Conservation (phyloP, 2,329 filamentous ascomycete genomes). For the Xylaria sp. region DNA sequence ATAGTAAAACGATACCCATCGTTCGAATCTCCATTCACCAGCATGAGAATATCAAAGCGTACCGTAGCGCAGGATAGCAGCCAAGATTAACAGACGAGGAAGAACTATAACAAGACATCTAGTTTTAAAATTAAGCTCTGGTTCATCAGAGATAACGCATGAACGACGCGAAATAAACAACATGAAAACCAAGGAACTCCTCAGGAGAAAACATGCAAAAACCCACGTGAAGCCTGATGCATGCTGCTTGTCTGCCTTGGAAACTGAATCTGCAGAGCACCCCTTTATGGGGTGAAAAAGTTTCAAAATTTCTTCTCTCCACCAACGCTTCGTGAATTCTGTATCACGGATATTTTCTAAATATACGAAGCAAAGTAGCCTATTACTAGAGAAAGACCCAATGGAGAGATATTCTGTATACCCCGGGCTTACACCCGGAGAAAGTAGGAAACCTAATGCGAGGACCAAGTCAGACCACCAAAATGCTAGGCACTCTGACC, state of each 20-base stretch:
- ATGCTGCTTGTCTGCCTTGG: background rate
- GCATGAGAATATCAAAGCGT: constrained; percentile 3
- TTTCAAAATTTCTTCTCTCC: background rate
- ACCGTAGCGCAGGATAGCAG: background rate
- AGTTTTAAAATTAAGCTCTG: background rate
- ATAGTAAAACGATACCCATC: background rate
- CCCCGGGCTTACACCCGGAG: background rate
- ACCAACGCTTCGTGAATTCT: too few species aligned
- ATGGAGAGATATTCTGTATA: background rate
- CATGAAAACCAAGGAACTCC: background rate
- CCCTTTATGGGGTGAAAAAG: background rate
- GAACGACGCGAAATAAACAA: background rate
- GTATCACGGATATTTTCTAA: background rate
- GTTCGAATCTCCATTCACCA: background rate
- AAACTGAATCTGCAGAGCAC: background rate
- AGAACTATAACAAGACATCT: background rate
- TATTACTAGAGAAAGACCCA: too few species aligned
- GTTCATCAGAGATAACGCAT: background rate
- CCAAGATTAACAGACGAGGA: background rate
- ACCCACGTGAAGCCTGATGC: background rate
- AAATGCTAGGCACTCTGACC: background rate
- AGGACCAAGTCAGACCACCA: constrained; percentile 1
- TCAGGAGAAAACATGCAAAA: background rate
- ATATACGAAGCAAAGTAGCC: background rate
- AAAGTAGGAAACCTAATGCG: background rate